Evolutionary conservation across 2,329 filamentous ascomycete species (phyloP).

Genomic region (Cladosporium cucumerinum): DNA sequence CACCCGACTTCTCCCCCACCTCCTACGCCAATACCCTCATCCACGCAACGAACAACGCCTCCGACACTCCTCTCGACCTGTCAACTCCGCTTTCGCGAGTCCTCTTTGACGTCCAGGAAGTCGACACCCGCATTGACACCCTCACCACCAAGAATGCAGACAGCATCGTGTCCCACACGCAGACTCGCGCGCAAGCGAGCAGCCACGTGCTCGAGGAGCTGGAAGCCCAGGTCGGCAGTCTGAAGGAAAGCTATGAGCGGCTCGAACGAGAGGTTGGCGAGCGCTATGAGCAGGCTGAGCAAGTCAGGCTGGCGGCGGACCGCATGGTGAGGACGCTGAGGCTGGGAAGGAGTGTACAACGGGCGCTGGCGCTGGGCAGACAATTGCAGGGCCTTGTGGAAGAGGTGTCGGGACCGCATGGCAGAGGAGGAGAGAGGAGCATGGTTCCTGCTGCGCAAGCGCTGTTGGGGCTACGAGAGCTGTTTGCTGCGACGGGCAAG

Average conservation of each 20-base stretch:
- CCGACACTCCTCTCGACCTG: conserved; percentile 85
- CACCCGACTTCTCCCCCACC: conserved; percentile 74
- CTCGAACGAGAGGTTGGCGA: conserved; percentile 82
- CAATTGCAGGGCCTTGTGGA: conserved; percentile 83
- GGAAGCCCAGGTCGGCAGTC: conserved; percentile 71
- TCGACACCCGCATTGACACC: conserved; percentile 91
- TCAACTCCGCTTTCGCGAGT: conserved; percentile 90
- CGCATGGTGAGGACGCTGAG: conserved; percentile 77
- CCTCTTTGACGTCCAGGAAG: conserved; percentile 93
- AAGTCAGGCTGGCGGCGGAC: conserved; percentile 73
- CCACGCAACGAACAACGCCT: conserved; percentile 84
- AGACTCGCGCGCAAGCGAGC: conserved; percentile 69
- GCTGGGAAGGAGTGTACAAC: conserved; percentile 70
- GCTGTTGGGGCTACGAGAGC: conserved; percentile 69
- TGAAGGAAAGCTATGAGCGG: conserved; percentile 81
- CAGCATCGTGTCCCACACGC: conserved; percentile 75
- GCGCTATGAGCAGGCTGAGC: conserved; percentile 80
- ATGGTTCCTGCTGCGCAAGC: conserved; percentile 81
- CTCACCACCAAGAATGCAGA: conserved; percentile 81
- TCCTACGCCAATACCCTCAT: conserved; percentile 87
- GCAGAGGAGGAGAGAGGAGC: conserved; percentile 51
- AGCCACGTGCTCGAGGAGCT: conserved; percentile 70
- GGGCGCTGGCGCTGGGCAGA: conserved; percentile 76
- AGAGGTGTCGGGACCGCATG: conserved; percentile 54
- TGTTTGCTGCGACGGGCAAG: conserved; percentile 63